Percentiles rank a stretch among this genome's conserved stretches.
Conservation (phyloP, 2,329 filamentous ascomycete genomes). For the Cladophialophora psammophila region DNA sequence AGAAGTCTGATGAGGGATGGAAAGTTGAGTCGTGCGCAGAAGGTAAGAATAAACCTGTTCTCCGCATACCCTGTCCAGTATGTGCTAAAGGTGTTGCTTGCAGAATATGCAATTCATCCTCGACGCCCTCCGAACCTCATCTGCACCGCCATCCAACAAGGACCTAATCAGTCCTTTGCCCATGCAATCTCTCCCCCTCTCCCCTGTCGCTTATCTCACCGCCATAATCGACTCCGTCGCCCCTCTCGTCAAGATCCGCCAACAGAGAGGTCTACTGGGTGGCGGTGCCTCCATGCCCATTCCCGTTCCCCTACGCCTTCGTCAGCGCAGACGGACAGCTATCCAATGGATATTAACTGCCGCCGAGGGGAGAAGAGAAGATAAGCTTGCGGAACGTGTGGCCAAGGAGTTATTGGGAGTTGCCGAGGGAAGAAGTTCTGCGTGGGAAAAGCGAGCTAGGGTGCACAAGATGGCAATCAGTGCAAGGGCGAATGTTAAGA, state of each 20-base stretch:
- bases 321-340: slow-evolving; percentile 78
- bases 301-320: slow-evolving; percentile 75
- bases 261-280: slow-evolving; percentile 78
- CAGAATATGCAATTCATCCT: slow-evolving; percentile 87
- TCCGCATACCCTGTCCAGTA: not conserved
- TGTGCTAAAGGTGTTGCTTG: slow-evolving; percentile 14
- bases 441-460: slow-evolving; percentile 81
- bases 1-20: slow-evolving; percentile 91
- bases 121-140: slow-evolving; percentile 80
- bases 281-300: slow-evolving; percentile 85
- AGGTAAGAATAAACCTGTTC: slow-evolving; percentile 60
- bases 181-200: slow-evolving; percentile 79
- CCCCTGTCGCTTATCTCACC: slow-evolving; percentile 88
- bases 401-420: slow-evolving; percentile 87
- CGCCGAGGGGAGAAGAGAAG: slow-evolving; percentile 78
- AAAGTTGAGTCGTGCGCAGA: slow-evolving; percentile 88
- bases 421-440: slow-evolving; percentile 80
- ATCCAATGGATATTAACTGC: slow-evolving; percentile 88
- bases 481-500: slow-evolving; percentile 73
- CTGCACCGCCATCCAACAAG: slow-evolving; percentile 46
- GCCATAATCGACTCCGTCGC: slow-evolving; percentile 92
- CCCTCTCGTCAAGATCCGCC: slow-evolving; percentile 81
- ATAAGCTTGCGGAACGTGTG: slow-evolving; percentile 77
- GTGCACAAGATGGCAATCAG: slow-evolving; percentile 83
- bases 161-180: slow-evolving; percentile 73